phyloP scores from a whole-genome alignment of 257 asterid genomes.

The Ajuga chamaepitys region DNA sequence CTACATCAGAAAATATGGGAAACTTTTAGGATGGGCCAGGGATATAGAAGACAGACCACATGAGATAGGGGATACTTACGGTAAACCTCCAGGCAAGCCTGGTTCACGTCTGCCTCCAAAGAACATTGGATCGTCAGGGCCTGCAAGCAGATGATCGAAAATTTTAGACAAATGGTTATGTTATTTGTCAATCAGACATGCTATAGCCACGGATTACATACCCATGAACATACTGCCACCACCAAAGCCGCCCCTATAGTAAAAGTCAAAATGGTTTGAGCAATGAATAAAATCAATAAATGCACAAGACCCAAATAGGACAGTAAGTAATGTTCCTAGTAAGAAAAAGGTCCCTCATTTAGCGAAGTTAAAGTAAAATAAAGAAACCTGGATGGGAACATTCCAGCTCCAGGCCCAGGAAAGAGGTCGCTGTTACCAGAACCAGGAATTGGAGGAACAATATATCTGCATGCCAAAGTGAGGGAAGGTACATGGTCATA shows the following conservation, averaged over 20 bases:
- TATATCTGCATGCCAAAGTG: slow-evolving; percentile 18
- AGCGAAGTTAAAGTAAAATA: neutral
- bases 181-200: neutral
- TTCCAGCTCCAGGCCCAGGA: slow-evolving; percentile 74
- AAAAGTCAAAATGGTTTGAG: slow-evolving; percentile 10
- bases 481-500: neutral
- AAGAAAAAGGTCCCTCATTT: neutral
- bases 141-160: slow-evolving; percentile 27
- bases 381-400: slow-evolving; percentile 64
- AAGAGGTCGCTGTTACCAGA: slow-evolving; percentile 45
- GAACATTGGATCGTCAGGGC: slow-evolving; percentile 74
- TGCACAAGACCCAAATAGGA: neutral
- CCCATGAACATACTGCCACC: slow-evolving; percentile 73
- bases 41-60: neutral
- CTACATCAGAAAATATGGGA: slow-evolving; percentile 24
- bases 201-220: slow-evolving; percentile 20
- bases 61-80: slow-evolving; percentile 26
- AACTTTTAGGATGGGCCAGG: neutral
- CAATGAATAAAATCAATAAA: neutral
- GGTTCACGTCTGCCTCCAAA: slow-evolving; percentile 47
- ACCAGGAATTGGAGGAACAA: slow-evolving; percentile 44
- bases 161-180: neutral
- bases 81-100: slow-evolving; percentile 50
- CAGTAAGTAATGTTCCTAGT: neutral
- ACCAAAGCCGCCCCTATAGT: slow-evolving; percentile 53